Evolutionary conservation across 139 green algal species (phyloP), one percentile per base, ranked within the genome.

Genomic region (Chlamydomonas sphaeroides): DNA sequence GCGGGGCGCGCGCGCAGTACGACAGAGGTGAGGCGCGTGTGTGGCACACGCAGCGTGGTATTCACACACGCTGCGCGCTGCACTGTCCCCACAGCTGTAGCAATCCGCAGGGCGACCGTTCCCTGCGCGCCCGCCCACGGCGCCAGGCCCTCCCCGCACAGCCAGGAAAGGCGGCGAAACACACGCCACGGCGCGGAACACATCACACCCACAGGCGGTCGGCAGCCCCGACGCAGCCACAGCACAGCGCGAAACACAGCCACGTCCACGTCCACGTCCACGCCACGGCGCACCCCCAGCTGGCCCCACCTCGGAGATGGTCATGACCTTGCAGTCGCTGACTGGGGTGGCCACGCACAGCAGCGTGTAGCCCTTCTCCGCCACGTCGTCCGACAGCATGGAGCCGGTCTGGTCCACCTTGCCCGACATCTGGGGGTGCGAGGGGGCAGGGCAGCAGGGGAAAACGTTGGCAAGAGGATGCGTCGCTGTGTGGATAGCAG

Each of bases 311-410:
- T 98, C 94, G 0, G 83, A 86, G 53, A 95, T 93, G 39, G 86
- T 91, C 35, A 67, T 68, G 61, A 97, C 84, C 38, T 89, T 89
- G 89, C 90, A 95, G 82, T 98, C 94, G 5, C 45, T 72, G 79
- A 80, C 69, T 1, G 94, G 94, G 30, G 87, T 78, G 11, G 94
- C 89, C 49, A 98, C 90, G 79, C 95, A 98, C 71, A 97, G 78
- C n/a, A 98, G 88, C 51, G 90, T 92, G 84, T 97, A 98, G 18
- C 95, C 95, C 81, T 97, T 95, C 18, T 92, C 93, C 45, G 86
- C 77, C 3, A 94, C 90, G 33, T 96, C 93, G 32, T 97, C 93
- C 48, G 74, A 90, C 21, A 98, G 78, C 95, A 98, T 98, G 32
- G 91, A 92, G 28, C 90, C 95, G 21, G 68, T 82, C 89, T 97